Conservation (phyloP, 1,284 basidiomycete species). For the Mycocalia duriaeana region DNA sequence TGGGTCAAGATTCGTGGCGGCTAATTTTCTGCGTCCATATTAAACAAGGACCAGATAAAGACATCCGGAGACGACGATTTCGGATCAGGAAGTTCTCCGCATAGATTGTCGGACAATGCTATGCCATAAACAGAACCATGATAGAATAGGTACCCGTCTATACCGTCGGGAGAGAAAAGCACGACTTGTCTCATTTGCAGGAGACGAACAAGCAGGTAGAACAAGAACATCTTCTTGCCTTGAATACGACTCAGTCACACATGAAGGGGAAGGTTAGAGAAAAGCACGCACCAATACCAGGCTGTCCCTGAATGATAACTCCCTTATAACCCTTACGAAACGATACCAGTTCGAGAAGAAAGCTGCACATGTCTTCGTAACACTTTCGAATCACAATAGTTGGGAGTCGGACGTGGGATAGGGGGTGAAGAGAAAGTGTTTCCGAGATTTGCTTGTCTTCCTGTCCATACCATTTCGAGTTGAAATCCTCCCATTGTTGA, state of each 20-base stretch:
- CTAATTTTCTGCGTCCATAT: slow-evolving; percentile 2
- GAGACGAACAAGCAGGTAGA: slow-evolving; percentile 10
- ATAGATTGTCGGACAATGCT: not conserved
- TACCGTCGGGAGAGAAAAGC: slow-evolving; percentile 8
- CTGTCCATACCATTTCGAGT: slow-evolving; percentile 3
- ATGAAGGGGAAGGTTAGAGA: not conserved
- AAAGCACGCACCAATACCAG: slow-evolving; percentile 8
- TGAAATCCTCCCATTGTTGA: slow-evolving; percentile 5
- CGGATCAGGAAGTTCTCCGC: slow-evolving; percentile 4
- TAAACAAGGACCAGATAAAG: slow-evolving; percentile 10
- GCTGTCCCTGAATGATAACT: slow-evolving; percentile 7
- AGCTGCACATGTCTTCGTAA: not conserved
- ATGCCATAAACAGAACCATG: slow-evolving; percentile 2
- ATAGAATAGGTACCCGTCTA: slow-evolving; percentile 1
- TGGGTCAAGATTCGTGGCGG: not conserved
- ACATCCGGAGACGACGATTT: slow-evolving; percentile 1
- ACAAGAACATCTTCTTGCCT: slow-evolving; percentile 7
- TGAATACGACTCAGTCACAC: slow-evolving; percentile 1
- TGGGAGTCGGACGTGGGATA: not conserved
- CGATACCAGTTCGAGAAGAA: slow-evolving; percentile 4
- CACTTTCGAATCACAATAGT: not conserved
- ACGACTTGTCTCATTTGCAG: slow-evolving; percentile 7
- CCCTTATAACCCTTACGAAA: not conserved
- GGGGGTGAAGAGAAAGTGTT: slow-evolving; percentile 1
- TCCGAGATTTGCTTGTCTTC: not conserved